Percentiles rank a stretch among this genome's conserved stretches.
phyloP scores from a whole-genome alignment of 345 rosid species.

The Eucalyptus paniculata region DNA sequence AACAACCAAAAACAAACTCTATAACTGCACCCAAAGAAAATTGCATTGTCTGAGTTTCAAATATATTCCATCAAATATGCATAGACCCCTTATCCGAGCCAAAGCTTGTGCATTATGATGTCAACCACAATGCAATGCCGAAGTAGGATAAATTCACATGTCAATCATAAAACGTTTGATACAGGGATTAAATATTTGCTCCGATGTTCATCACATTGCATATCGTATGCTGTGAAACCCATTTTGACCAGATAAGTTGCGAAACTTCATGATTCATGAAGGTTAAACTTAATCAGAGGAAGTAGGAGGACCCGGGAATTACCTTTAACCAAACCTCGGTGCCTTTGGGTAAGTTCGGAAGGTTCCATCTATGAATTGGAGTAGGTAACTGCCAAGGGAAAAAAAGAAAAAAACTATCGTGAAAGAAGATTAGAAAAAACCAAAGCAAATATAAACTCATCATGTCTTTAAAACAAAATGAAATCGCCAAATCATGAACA shows the following conservation, averaged over 20 bases:
- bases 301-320: background rate
- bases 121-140: background rate
- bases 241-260: background rate
- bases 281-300: background rate
- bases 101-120: background rate
- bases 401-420: background rate
- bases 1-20: background rate
- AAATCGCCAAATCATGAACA: background rate
- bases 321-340: constrained; percentile 89
- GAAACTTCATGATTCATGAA: background rate
- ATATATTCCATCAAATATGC: background rate
- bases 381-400: constrained; percentile 43
- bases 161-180: background rate
- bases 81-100: background rate
- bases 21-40: background rate
- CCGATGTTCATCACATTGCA: background rate
- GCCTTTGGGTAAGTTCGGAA: constrained; percentile 62
- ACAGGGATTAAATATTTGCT: background rate
- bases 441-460: background rate
- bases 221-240: background rate
- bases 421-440: background rate
- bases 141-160: background rate
- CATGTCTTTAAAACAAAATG: background rate
- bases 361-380: constrained; percentile 84
- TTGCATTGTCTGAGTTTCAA: background rate